Percentiles rank a stretch among this genome's conserved stretches.
phyloP scores from a whole-genome alignment of 1,284 basidiomycete species.

The Trichosporon sp. region DNA sequence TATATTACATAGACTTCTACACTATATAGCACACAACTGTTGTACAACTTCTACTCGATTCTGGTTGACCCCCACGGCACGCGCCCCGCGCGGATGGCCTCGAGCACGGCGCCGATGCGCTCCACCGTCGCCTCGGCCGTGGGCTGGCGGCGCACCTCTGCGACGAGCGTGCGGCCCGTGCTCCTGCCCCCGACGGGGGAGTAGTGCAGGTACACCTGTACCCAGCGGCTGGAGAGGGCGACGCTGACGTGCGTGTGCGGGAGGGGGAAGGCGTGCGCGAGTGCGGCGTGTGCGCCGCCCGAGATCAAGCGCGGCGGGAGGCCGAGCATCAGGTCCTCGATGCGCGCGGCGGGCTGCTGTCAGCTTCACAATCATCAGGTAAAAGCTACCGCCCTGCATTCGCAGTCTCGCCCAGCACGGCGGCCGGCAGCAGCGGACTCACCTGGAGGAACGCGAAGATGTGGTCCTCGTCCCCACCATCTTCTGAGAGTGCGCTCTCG shows the following conservation, averaged over 20 bases:
- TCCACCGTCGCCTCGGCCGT: conserved; percentile 27
- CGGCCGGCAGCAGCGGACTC: background rate
- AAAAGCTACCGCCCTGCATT: background rate
- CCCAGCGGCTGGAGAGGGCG: conserved; percentile 36
- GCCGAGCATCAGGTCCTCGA: conserved; percentile 39
- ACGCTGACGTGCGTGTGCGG: conserved; percentile 30
- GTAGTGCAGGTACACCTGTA: conserved; percentile 27
- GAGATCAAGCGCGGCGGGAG: conserved; percentile 27
- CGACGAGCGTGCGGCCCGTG: conserved; percentile 24
- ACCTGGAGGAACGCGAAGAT: conserved; percentile 23
- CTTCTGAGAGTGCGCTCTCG: conserved; percentile 36
- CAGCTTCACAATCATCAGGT: background rate
- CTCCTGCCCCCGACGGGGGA: conserved; percentile 16
- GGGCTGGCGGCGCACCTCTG: conserved; percentile 31
- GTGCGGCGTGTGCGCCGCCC: background rate
- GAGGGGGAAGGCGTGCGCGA: conserved; percentile 23
- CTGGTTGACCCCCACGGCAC: conserved; percentile 29
- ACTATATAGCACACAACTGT: background rate
- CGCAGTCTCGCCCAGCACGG: too few relatives aligned
- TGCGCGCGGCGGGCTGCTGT: conserved; percentile 33
- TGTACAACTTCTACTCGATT: background rate
- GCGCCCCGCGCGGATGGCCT: conserved; percentile 29
- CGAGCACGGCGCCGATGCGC: conserved; percentile 32
- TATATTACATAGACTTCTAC: background rate
- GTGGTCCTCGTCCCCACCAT: conserved; percentile 29